Evolutionary conservation across 1,139 yeast genomes (phyloP).

Genomic region (Debaryomyces robertsiae): DNA sequence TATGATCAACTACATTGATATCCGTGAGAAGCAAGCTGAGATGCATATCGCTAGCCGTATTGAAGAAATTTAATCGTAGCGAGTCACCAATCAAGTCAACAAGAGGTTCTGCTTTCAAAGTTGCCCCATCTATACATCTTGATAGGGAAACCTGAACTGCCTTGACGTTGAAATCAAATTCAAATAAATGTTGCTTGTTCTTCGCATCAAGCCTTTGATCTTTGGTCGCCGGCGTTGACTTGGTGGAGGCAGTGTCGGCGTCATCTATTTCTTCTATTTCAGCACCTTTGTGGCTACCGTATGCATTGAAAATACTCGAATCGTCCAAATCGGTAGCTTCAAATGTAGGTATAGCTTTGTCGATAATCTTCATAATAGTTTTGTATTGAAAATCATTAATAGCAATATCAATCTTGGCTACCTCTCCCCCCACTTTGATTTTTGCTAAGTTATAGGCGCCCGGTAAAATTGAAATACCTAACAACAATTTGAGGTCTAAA

Average conservation of each 20-base stretch:
- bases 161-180: constrained; percentile 69
- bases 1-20: constrained; percentile 71
- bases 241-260: constrained; percentile 17
- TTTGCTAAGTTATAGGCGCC: constrained; percentile 74
- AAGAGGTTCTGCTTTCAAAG: constrained; percentile 65
- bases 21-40: constrained; percentile 67
- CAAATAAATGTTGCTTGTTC: constrained; percentile 61
- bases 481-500: constrained; percentile 67
- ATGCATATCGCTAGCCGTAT: constrained; percentile 62
- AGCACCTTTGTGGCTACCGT: constrained; percentile 23
- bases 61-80: constrained; percentile 60
- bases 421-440: constrained; percentile 72
- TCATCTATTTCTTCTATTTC: constrained; percentile 29
- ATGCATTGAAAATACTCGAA: constrained; percentile 39
- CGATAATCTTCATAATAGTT: constrained; percentile 76
- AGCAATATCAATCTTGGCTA: constrained; percentile 73
- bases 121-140: constrained; percentile 64
- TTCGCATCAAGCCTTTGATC: constrained; percentile 20
- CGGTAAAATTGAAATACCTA: constrained; percentile 85
- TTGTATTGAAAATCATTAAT: constrained; percentile 90
- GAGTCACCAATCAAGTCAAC: constrained; percentile 74
- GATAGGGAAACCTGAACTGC: constrained; percentile 62
- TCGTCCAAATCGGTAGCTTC: constrained; percentile 36
- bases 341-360: constrained; percentile 67
- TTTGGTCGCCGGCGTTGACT: constrained; percentile 11